Percentiles rank a stretch among this genome's conserved stretches.
phyloP scores from a whole-genome alignment of 306 rosid species.

The Quillaja saponaria region DNA sequence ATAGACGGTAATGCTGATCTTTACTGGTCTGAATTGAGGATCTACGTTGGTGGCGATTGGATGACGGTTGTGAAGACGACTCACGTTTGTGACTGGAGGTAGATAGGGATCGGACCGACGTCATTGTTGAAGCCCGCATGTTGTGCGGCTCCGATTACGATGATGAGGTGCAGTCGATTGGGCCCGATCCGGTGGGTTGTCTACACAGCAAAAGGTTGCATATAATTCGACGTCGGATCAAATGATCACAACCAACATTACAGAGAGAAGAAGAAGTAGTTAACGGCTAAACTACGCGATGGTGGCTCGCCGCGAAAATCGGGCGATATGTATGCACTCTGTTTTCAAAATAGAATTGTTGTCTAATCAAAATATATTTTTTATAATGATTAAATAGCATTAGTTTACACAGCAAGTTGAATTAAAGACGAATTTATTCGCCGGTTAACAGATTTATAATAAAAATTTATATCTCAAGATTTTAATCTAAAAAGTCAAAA shows the following conservation, averaged over 20 bases:
- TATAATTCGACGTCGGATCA: constrained; percentile 3
- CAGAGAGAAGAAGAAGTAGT: not conserved
- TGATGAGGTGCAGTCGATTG: not conserved
- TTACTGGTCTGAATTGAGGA: not conserved
- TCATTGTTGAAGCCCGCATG: not conserved
- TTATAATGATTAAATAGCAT: too few species aligned
- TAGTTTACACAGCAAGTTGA: too few species aligned
- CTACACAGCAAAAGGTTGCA: not conserved
- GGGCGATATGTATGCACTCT: too few species aligned
- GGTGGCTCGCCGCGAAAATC: constrained; percentile 27
- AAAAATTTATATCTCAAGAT: too few species aligned
- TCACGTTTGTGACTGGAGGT: not conserved
- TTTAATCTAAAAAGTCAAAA: too few species aligned
- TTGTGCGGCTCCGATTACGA: not conserved
- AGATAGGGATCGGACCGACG: constrained; percentile 25
- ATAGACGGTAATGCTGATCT: not conserved
- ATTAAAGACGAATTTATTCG: too few species aligned
- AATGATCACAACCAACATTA: not conserved
- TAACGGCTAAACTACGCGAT: not conserved
- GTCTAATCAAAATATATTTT: too few species aligned
- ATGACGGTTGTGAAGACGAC: not conserved
- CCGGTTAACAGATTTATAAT: too few species aligned
- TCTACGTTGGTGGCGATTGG: not conserved
- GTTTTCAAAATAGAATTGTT: too few species aligned
- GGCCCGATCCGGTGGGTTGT: not conserved